A percentile compares a stretch with the other conserved stretches of the same genome.
These are phyloP conservation scores for Lachancea nothofagi DNA, from an alignment of 805 yeast species.

Conservation along the genomic window DNA sequence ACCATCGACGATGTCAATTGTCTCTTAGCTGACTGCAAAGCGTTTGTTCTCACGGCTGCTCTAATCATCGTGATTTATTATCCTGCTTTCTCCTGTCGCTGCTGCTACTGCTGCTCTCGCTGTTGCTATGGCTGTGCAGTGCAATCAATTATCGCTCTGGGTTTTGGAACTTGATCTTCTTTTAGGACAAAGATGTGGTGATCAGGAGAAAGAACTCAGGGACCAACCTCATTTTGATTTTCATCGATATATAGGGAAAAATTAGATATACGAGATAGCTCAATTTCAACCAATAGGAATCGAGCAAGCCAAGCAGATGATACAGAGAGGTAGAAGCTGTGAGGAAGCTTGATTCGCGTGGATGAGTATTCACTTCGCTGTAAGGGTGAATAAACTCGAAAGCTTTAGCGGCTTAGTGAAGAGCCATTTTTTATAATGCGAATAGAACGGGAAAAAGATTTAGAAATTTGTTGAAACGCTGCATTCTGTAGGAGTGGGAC, in stretches of 20 bases:
- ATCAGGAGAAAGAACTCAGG: not conserved
- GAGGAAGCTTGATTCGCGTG: not conserved
- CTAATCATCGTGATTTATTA: conserved; percentile 2
- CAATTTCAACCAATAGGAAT: conserved; percentile 4
- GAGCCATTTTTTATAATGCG: too few species aligned
- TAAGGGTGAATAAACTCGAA: too few species aligned
- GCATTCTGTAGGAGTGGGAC: too few species aligned
- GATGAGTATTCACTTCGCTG: too few species aligned
- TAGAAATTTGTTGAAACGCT: too few species aligned
- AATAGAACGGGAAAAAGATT: too few species aligned
- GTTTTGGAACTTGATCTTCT: not conserved
- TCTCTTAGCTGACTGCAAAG: not conserved
- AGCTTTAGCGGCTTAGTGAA: too few species aligned
- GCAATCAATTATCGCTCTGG: not conserved
- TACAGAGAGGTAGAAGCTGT: not conserved
- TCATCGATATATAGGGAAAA: not conserved
- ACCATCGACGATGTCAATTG: not conserved
- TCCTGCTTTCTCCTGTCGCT: not conserved
- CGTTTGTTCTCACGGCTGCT: conserved; percentile 5
- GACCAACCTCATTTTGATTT: not conserved
- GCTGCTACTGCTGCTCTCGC: too few species aligned
- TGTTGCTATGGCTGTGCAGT: not conserved
- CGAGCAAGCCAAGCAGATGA: not conserved
- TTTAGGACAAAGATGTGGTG: not conserved
- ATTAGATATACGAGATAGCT: not conserved